Conservation (phyloP, 2,329 filamentous ascomycete species). For the Aspergillus flavus region DNA sequence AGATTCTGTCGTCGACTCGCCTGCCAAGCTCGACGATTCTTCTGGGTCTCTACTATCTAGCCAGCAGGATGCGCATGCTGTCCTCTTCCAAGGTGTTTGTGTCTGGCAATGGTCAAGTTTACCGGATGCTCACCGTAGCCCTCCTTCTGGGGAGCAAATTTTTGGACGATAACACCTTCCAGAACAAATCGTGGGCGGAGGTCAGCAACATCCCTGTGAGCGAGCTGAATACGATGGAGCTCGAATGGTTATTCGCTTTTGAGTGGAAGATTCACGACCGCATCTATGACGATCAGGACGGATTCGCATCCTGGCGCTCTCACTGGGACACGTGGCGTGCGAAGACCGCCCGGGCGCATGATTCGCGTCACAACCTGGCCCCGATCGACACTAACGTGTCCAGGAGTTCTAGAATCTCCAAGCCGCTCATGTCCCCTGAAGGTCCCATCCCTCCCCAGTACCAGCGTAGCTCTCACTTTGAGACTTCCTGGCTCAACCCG, state of each 20-base stretch:
- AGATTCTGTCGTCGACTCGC: constrained; percentile 86
- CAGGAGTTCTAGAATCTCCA: constrained; percentile 53
- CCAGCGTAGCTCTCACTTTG: constrained; percentile 49
- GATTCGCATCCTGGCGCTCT: constrained; percentile 65
- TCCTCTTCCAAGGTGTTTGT: constrained; percentile 59
- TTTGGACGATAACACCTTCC: constrained; percentile 94
- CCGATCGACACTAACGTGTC: constrained; percentile 68
- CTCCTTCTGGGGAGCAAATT: constrained; percentile 93
- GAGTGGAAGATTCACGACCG: constrained; percentile 86
- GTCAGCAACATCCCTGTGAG: constrained; percentile 85
- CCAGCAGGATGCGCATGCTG: constrained; percentile 77
- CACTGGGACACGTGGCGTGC: constrained; percentile 68
- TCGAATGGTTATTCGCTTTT: constrained; percentile 83
- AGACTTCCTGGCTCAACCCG: constrained; percentile 55
- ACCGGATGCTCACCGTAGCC: constrained; percentile 83
- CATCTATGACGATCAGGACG: constrained; percentile 71
- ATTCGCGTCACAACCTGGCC: constrained; percentile 54
- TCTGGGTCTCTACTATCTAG: constrained; percentile 85
- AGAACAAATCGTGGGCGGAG: constrained; percentile 95
- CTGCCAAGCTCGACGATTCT: constrained; percentile 90
- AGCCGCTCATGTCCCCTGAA: constrained; percentile 52
- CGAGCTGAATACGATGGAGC: constrained; percentile 83
- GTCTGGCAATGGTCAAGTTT: constrained; percentile 69
- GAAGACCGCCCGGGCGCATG: constrained; percentile 51
- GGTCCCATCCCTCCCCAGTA: constrained; percentile 54